phyloP scores from a whole-genome alignment of 2,329 filamentous ascomycete genomes.

The Dothiorella sarmentorum region DNA sequence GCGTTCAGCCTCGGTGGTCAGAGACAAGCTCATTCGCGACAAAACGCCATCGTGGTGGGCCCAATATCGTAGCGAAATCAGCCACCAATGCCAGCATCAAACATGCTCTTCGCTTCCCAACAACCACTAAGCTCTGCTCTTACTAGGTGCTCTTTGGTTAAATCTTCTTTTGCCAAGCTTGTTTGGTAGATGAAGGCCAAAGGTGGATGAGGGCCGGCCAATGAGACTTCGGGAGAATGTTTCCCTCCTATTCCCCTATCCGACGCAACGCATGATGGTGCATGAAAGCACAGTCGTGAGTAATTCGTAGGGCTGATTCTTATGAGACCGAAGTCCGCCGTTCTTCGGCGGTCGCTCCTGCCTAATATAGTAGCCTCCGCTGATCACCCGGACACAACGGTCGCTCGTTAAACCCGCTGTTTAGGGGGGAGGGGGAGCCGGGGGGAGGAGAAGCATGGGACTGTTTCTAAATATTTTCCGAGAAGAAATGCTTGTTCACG shows the following conservation, averaged over 20 bases:
- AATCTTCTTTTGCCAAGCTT: too few species aligned
- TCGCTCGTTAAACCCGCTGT: not conserved
- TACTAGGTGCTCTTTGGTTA: too few species aligned
- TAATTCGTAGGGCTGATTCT: not conserved
- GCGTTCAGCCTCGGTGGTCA: too few species aligned
- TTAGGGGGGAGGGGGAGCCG: not conserved
- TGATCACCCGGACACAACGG: constrained; percentile 10
- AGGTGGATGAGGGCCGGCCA: too few species aligned
- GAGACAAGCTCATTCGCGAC: too few species aligned
- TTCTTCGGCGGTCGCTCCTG: not conserved
- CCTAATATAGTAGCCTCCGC: not conserved
- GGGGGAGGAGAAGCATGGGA: too few species aligned
- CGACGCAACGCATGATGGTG: not conserved
- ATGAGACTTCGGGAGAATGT: not conserved
- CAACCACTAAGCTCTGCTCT: too few species aligned
- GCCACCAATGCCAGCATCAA: too few species aligned
- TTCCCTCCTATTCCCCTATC: constrained; percentile 6
- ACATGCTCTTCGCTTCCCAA: too few species aligned
- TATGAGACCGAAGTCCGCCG: not conserved
- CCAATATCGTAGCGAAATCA: too few species aligned
- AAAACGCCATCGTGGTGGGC: too few species aligned
- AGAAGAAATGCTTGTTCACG: not conserved
- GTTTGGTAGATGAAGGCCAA: too few species aligned
- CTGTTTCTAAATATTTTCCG: not conserved
- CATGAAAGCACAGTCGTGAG: not conserved